Base-by-base conservation (phyloP, 495 filamentous ascomycete species). In the Daldinia concentrica region DNA sequence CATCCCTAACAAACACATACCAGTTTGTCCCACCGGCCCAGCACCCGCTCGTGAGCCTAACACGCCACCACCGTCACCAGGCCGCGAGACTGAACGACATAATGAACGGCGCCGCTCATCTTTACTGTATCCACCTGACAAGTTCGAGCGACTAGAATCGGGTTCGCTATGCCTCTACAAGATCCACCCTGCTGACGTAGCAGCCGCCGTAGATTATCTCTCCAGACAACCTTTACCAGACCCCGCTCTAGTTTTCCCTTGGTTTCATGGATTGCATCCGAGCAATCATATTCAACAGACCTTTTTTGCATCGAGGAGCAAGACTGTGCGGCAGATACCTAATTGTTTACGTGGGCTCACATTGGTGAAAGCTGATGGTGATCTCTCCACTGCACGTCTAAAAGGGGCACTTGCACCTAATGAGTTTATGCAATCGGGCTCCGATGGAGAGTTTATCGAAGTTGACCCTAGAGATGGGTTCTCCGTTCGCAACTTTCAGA, bases 251-350 rank as follows among this genome's bases (percentile, higher is more conserved):
- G 90, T 97, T 71, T 99, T 98, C 74, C 95, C 95, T n/a, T 99
- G 95, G 95, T 85, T 97, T 8, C 95, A 99, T 82, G 95, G 95
- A 22, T 81, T 98, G n/a, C 95, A 98, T 72, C 89, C 91, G 3
- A 87, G 89, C 60, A 99, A 98, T 74, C 89, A 92, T 48, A 85
- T 97, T 60, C 95, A 99, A 76, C 84, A 93, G 63, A 88, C 90
- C 15, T 98, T 97, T 82, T 98, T 99, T 79, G 88, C 88, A 62
- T 87, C 90, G 17, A 88, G 93, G 54, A 90, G 89, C 66, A 91
- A 90, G 57, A 82, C 88, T 1, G 82, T 91, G 64, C 85, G 92
- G 56, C 89, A 88, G 73, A 89, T 90, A n/a, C 94, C 94, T 0
- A 85, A 83, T 66, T 95, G 92, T 70, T 88, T 94, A 73, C 89